Evolutionary conservation across 306 rosid species (phyloP), one percentile per base, ranked within the genome.

Genomic region (Purshia tridentata): DNA sequence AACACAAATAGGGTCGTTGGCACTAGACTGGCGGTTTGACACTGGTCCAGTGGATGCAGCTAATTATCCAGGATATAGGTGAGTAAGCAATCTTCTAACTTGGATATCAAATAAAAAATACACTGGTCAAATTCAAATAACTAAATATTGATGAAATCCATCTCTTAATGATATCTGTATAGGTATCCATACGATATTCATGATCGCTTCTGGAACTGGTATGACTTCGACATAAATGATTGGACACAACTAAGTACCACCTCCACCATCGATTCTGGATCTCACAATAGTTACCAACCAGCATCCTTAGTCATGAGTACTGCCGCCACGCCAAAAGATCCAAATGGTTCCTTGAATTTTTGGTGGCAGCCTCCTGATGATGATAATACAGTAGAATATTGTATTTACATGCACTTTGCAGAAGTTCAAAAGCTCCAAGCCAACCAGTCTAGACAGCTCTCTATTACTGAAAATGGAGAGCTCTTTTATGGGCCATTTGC

Each of bases 281-380:
- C 0, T 0, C 58, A 52, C 39, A 5, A 29, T 29, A 0, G 3
- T 1, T 79, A 80, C 67, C 29, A 70, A 3, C 54, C 57, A 10
- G 79, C 92, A 35, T 37, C 84, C 15, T 6, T n/a, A 7, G 82
- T 85, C 53, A 80, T 88, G 90, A 18, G 14, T 4, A 83, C 79
- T 15, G 86, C 88, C 12, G 65, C 63, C 19, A 72, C 59, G 10
- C 71, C 87, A 16, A 70, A 18, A 59, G 52, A 69, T 23, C 39
- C n/a, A 9, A 54, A 9, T 1, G 50, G 29, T 42, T 29, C 72
- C 19, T 65, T 86, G 23, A 40, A 37, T 44, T 79, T 75, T 18
- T 9, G 2, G 7, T 81, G 76, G 81, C 0, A 1, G 15, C 18
- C 72, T 3, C 3, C 16, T 8, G 15, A 72, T 9, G 47, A 7